Conservation (phyloP, 371 early-diverging fungal genomes). For the Syncephalastrum contaminatum region DNA sequence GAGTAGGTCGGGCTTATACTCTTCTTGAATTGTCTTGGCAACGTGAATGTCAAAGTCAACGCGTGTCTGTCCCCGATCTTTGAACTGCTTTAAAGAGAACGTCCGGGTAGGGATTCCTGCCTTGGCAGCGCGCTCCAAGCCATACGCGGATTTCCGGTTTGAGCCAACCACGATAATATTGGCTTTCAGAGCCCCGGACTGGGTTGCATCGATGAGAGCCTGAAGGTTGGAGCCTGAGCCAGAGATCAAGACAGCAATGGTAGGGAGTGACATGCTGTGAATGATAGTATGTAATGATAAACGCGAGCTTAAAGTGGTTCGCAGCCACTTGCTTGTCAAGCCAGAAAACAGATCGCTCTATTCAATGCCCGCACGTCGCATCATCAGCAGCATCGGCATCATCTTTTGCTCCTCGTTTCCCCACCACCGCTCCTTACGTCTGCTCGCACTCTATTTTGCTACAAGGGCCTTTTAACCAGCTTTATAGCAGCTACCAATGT, state of each 20-base stretch:
- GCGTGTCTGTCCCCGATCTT: conserved; percentile 76
- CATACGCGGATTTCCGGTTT: conserved; percentile 78
- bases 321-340: too few species aligned
- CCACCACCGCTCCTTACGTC: too few species aligned
- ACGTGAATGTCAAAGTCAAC: conserved; percentile 86
- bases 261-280: conserved; percentile 25
- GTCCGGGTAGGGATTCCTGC: conserved; percentile 83
- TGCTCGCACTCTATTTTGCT: too few species aligned
- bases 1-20: conserved; percentile 69
- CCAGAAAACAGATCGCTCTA: too few species aligned
- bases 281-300: too few species aligned
- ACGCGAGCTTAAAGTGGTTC: too few species aligned
- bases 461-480: too few species aligned
- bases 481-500: too few species aligned
- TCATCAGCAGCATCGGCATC: too few species aligned
- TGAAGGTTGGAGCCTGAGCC: conserved; percentile 96
- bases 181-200: conserved; percentile 51
- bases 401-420: too few species aligned
- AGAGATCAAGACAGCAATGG: conserved; percentile 89
- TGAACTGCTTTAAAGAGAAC: conserved; percentile 78
- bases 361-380: too few species aligned
- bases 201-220: conserved; percentile 88
- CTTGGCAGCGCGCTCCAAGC: conserved; percentile 78
- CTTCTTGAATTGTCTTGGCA: conserved; percentile 64
- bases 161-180: conserved; percentile 74